These are phyloP conservation scores for Parastagonospora avenae DNA, from an alignment of 2,329 filamentous ascomycete species.

Conservation along the genomic window DNA sequence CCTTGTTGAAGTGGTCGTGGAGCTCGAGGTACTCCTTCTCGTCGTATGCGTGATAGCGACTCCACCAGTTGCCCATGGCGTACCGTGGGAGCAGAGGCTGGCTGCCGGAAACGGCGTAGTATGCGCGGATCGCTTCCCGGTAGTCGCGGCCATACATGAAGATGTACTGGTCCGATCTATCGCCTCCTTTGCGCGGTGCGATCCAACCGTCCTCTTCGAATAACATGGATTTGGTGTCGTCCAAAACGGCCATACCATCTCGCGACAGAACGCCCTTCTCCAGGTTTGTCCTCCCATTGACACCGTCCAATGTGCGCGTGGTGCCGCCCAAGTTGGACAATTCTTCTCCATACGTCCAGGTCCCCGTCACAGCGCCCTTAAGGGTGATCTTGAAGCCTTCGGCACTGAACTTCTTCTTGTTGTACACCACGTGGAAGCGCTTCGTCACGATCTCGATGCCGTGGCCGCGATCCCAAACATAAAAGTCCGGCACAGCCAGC, in stretches of 20 bases:
- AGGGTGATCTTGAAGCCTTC: slow-evolving; percentile 56
- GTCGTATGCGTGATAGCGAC: slow-evolving; percentile 64
- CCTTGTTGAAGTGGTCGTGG: slow-evolving; percentile 60
- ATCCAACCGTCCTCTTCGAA: slow-evolving; percentile 61
- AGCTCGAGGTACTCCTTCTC: slow-evolving; percentile 62
- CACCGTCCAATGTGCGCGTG: slow-evolving; percentile 60
- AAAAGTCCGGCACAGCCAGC: slow-evolving; percentile 56
- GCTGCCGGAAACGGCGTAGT: slow-evolving; percentile 61
- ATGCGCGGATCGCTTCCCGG: slow-evolving; percentile 58
- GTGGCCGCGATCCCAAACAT: slow-evolving; percentile 53
- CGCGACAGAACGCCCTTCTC: slow-evolving; percentile 59
- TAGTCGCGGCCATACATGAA: slow-evolving; percentile 66
- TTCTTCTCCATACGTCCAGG: slow-evolving; percentile 59
- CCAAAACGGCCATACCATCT: slow-evolving; percentile 58
- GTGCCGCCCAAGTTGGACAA: slow-evolving; percentile 54
- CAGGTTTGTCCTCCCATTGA: slow-evolving; percentile 58
- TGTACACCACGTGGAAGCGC: slow-evolving; percentile 62
- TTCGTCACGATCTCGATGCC: slow-evolving; percentile 62
- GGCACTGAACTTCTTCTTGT: slow-evolving; percentile 61
- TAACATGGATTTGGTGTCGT: slow-evolving; percentile 63
- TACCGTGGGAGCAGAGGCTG: slow-evolving; percentile 63
- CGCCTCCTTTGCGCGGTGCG: slow-evolving; percentile 52
- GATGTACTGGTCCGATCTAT: slow-evolving; percentile 63
- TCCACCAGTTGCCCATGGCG: slow-evolving; percentile 70
- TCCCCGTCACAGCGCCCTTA: slow-evolving; percentile 50